These are phyloP conservation scores for Periconia sp. DNA, from an alignment of 2,329 filamentous ascomycete genomes.

Conservation along the genomic window DNA sequence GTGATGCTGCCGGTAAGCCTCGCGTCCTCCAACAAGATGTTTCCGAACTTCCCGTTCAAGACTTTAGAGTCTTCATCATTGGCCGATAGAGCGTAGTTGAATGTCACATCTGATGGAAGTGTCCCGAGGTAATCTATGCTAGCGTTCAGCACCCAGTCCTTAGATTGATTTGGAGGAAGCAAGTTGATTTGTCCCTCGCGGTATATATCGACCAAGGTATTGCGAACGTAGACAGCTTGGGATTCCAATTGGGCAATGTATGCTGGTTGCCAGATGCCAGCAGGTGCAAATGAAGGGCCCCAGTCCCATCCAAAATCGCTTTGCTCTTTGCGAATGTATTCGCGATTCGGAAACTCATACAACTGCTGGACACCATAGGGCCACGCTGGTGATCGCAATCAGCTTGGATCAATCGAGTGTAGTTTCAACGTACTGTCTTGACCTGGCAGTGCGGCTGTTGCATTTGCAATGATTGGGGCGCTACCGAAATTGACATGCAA, in stretches of 20 bases:
- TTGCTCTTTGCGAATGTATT: slow-evolving; percentile 67
- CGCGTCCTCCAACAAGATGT: slow-evolving; percentile 47
- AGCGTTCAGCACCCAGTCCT: slow-evolving; percentile 66
- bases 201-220: slow-evolving; percentile 65
- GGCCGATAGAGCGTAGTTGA: slow-evolving; percentile 58
- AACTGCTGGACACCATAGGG: slow-evolving; percentile 55
- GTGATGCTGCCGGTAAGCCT: slow-evolving; percentile 58
- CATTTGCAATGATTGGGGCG: slow-evolving; percentile 59
- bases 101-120: slow-evolving; percentile 49
- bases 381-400: slow-evolving; percentile 50
- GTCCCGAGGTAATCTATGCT: slow-evolving; percentile 64
- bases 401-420: background rate
- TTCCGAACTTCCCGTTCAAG: slow-evolving; percentile 45
- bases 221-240: slow-evolving; percentile 55
- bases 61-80: slow-evolving; percentile 48
- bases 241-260: slow-evolving; percentile 60
- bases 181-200: slow-evolving; percentile 65
- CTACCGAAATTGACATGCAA: slow-evolving; percentile 64
- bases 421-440: slow-evolving; percentile 49
- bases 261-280: slow-evolving; percentile 67
- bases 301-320: slow-evolving; percentile 68
- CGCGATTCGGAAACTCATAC: slow-evolving; percentile 60
- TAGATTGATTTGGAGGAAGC: slow-evolving; percentile 61
- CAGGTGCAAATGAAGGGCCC: slow-evolving; percentile 66
- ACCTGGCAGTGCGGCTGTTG: slow-evolving; percentile 58